A percentile compares a stretch with the other conserved stretches of the same genome.
phyloP scores from a whole-genome alignment of 768 basidiomycete species.

The Boletus pseudo-olivaceus region DNA sequence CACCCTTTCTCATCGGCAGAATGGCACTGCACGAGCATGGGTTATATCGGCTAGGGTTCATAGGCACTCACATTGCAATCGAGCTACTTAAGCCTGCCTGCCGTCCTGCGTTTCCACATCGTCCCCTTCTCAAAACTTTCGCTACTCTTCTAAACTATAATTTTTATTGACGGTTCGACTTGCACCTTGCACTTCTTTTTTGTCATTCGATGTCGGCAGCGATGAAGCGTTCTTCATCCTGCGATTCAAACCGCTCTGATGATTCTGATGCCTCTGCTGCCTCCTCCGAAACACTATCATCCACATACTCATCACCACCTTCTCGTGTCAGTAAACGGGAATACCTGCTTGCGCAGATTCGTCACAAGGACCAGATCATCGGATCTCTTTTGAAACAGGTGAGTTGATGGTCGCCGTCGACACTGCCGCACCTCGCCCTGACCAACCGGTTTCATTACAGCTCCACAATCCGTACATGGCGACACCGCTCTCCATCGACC shows the following conservation, averaged over 20 bases:
- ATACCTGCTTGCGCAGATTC: conserved; percentile 79
- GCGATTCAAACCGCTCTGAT: conserved; percentile 18
- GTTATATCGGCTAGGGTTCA: conserved; percentile 3
- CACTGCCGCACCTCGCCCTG: neutral
- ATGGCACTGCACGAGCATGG: conserved; percentile 12
- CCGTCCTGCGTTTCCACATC: neutral
- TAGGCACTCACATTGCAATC: neutral
- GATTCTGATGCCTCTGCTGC: conserved; percentile 28
- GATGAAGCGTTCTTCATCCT: conserved; percentile 20
- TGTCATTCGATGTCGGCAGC: neutral
- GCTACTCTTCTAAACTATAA: neutral
- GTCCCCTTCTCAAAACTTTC: neutral
- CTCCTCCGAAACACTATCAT: conserved; percentile 39
- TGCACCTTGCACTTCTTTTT: neutral
- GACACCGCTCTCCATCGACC: conserved; percentile 74
- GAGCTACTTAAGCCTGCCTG: conserved; percentile 21
- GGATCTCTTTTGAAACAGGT: conserved; percentile 83
- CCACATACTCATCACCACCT: conserved; percentile 27
- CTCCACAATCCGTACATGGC: conserved; percentile 79
- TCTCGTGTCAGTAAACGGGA: conserved; percentile 68
- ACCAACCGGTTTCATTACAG: neutral
- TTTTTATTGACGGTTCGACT: neutral
- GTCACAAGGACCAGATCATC: conserved; percentile 85
- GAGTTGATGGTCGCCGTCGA: conserved; percentile 6
- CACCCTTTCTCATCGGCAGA: conserved; percentile 10